Conservation (phyloP, 2,329 filamentous ascomycete genomes). For the Bipolaris victoriae region DNA sequence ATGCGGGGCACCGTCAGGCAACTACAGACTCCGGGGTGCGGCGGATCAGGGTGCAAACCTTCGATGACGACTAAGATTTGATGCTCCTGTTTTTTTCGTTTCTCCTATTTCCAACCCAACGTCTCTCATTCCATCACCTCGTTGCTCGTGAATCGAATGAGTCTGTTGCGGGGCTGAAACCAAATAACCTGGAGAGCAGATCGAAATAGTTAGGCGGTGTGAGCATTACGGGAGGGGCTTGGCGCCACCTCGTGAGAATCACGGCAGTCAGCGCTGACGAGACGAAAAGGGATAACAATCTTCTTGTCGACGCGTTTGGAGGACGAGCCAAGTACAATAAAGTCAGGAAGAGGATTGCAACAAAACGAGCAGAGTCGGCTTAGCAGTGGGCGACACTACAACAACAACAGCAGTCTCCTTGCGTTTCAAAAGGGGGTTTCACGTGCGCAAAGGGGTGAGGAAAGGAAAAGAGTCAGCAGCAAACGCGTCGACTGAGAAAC, state of each 20-base stretch:
- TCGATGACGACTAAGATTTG: neutral
- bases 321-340: neutral
- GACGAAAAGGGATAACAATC: neutral
- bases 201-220: constrained; percentile 1
- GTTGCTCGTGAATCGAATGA: neutral
- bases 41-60: neutral
- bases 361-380: neutral
- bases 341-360: neutral
- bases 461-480: neutral
- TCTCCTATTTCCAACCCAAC: neutral
- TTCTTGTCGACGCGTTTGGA: neutral
- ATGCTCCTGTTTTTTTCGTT: neutral
- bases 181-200: neutral
- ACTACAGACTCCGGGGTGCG: neutral
- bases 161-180: neutral
- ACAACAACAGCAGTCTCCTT: neutral
- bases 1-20: neutral
- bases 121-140: neutral
- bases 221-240: neutral
- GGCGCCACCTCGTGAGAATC: neutral
- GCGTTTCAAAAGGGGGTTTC: neutral
- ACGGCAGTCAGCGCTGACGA: neutral
- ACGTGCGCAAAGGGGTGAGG: neutral
- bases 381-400: neutral
- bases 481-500: neutral